Percentiles rank a stretch among this genome's conserved stretches.
These are phyloP conservation scores for Didymella pinodella DNA, from an alignment of 2,329 filamentous ascomycete species.

Conservation along the genomic window DNA sequence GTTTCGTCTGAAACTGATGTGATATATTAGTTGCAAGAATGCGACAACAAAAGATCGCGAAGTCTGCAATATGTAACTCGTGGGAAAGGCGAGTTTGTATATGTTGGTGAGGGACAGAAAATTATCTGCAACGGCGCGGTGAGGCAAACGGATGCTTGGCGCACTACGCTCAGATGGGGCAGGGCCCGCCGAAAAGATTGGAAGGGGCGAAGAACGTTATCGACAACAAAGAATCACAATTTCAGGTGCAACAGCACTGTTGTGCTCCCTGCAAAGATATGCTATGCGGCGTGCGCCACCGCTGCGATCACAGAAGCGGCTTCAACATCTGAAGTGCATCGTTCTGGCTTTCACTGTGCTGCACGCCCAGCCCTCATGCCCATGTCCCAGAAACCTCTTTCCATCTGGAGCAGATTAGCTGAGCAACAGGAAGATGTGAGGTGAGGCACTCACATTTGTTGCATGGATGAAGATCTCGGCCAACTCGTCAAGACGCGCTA, in stretches of 20 bases:
- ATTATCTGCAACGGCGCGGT: slow-evolving; percentile 22
- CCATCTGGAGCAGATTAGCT: slow-evolving; percentile 62
- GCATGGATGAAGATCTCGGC: slow-evolving; percentile 85
- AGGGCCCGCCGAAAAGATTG: slow-evolving; percentile 19
- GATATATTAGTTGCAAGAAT: slow-evolving; percentile 30
- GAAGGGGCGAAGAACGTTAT: slow-evolving; percentile 23
- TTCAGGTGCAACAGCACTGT: slow-evolving; percentile 1
- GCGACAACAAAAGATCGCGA: slow-evolving; percentile 40
- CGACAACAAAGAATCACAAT: slow-evolving; percentile 24
- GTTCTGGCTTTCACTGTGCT: not conserved
- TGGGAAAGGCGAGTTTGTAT: slow-evolving; percentile 27
- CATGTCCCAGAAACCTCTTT: slow-evolving; percentile 80
- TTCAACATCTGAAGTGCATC: not conserved
- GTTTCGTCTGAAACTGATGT: slow-evolving; percentile 25
- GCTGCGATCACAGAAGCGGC: not conserved
- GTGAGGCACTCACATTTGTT: slow-evolving; percentile 69
- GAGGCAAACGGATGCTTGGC: slow-evolving; percentile 27
- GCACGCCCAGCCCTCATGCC: slow-evolving; percentile 49
- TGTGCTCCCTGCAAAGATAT: slow-evolving; percentile 1
- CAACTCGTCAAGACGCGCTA: slow-evolving; percentile 79
- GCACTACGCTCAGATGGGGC: slow-evolving; percentile 25
- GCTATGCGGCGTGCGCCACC: not conserved
- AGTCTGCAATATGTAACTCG: slow-evolving; percentile 30
- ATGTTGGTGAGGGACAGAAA: slow-evolving; percentile 30
- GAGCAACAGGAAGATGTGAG: not conserved